Base-by-base conservation (phyloP, 306 rosid species). In the Rubus parviflorus region DNA sequence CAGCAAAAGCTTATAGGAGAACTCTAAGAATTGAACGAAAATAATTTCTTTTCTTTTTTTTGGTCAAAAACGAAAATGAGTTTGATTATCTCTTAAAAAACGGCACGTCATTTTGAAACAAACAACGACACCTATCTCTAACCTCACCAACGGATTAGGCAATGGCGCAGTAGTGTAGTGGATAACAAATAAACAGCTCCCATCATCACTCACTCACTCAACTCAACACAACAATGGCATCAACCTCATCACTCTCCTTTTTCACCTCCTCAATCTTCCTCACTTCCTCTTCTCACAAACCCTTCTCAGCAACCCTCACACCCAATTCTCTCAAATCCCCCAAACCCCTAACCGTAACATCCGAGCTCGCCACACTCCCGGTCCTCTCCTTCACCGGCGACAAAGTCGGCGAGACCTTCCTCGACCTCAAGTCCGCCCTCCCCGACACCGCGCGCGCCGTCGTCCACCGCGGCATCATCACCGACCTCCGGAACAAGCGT, bases 401-500 rank as follows among this genome's bases (percentile, higher is more conserved):
- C 1, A 88, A 84, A 13, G 38, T 96, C 66, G 96, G 97, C 14
- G 98, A 95, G 75, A 77, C 96, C 45, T 71, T 75, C 53, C 97
- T 95, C 54, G 94, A 89, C 64, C 83, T 96, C 75, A 89, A 84
- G 53, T 20, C 94, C 15, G 99, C 97, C 4, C 88, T 92, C 5
- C 89, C 92, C 0, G 88, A 81, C 68, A 95, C 99, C 13, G 95
- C 99, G 0, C 96, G 97, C 17, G 91, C 99, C 54, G 97, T 95
- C 47, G 97, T 95, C 67, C 99, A 95, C 89, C 93, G 97, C 3
- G 99, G 87, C 62, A 73, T 95, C 15, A 74, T 92, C 84, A 83
- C 88, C 11, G 99, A 92, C 90, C 97, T 88, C 62, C 97, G 88
- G 80, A 95, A 95, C 91, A 87, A 86, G 87, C 99, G 99, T 53